A percentile compares a stretch with the other conserved stretches of the same genome.
These are phyloP conservation scores for Solidago caesia DNA, from an alignment of 129 eudicot genomes.

Conservation along the genomic window DNA sequence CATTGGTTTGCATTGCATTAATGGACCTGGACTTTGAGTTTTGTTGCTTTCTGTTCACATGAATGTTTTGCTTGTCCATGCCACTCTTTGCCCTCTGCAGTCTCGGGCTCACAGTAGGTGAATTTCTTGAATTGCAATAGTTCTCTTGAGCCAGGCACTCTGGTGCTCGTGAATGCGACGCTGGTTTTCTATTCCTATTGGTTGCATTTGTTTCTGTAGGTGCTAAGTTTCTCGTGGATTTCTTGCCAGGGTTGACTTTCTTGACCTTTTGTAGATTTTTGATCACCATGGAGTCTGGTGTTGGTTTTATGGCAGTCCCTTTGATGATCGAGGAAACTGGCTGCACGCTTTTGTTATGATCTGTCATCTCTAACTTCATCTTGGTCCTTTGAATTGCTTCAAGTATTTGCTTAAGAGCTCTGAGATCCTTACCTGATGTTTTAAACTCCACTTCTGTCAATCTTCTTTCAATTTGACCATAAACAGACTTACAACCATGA, in stretches of 20 bases:
- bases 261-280: conserved; percentile 34
- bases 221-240: conserved; percentile 22
- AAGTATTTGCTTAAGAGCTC: conserved; percentile 92
- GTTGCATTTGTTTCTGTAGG: conserved; percentile 38
- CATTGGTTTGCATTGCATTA: conserved; percentile 27
- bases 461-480: conserved; percentile 65
- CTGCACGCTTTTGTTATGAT: conserved; percentile 9
- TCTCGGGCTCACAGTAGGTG: conserved; percentile 49
- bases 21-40: conserved; percentile 28
- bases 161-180: conserved; percentile 28
- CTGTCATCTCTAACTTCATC: conserved; percentile 40
- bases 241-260: conserved; percentile 32
- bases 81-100: conserved; percentile 37
- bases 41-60: conserved; percentile 28
- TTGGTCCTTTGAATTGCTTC: conserved; percentile 78
- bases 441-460: conserved; percentile 70
- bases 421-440: conserved; percentile 87
- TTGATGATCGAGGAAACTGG: conserved; percentile 8
- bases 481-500: conserved; percentile 53
- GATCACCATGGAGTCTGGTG: conserved; percentile 30
- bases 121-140: conserved; percentile 28
- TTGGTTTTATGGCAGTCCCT: conserved; percentile 17
- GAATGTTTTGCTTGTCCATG: conserved; percentile 33
- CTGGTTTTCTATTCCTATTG: conserved; percentile 30
- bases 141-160: conserved; percentile 30